Percentiles rank a stretch among this genome's conserved stretches.
phyloP scores from a whole-genome alignment of 805 yeast genomes.

The Maudiozyma bulderi region DNA sequence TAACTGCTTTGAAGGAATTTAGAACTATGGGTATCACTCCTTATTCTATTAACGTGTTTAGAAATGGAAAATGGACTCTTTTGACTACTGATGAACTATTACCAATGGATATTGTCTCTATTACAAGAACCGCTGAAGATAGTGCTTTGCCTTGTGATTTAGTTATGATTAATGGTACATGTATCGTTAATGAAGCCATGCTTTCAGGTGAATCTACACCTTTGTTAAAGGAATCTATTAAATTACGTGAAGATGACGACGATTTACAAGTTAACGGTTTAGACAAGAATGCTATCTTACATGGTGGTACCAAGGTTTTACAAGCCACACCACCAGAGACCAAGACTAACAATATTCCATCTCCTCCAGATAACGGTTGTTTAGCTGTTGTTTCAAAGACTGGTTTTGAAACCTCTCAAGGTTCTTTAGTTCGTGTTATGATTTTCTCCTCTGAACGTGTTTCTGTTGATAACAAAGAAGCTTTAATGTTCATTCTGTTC shows the following conservation, averaged over 20 bases:
- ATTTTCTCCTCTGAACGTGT: slow-evolving; percentile 93
- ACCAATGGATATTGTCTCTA: slow-evolving; percentile 87
- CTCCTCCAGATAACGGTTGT: slow-evolving; percentile 88
- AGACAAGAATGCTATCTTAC: slow-evolving; percentile 81
- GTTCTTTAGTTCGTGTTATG: slow-evolving; percentile 95
- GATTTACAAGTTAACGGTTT: slow-evolving; percentile 63
- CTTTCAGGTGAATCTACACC: slow-evolving; percentile 98
- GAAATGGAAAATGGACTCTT: slow-evolving; percentile 62
- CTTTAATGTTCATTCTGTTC: slow-evolving; percentile 84
- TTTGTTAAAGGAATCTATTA: slow-evolving; percentile 81
- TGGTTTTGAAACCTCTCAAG: slow-evolving; percentile 98
- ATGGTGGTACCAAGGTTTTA: slow-evolving; percentile 93
- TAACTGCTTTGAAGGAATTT: slow-evolving; percentile 88
- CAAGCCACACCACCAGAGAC: slow-evolving; percentile 72
- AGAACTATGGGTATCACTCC: slow-evolving; percentile 97
- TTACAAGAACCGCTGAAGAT: slow-evolving; percentile 82
- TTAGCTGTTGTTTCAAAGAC: slow-evolving; percentile 83
- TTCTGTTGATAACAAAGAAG: slow-evolving; percentile 91
- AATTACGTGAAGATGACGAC: slow-evolving; percentile 68
- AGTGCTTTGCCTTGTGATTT: slow-evolving; percentile 92
- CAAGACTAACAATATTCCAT: slow-evolving; percentile 34
- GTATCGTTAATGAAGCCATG: slow-evolving; percentile 98
- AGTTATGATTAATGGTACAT: slow-evolving; percentile 76
- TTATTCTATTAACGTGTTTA: slow-evolving; percentile 60
- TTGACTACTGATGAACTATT: slow-evolving; percentile 64